A percentile compares a stretch with the other conserved stretches of the same genome.
These are phyloP conservation scores for Rhodamnia rubescens DNA, from an alignment of 345 rosid genomes.

Conservation along the genomic window DNA sequence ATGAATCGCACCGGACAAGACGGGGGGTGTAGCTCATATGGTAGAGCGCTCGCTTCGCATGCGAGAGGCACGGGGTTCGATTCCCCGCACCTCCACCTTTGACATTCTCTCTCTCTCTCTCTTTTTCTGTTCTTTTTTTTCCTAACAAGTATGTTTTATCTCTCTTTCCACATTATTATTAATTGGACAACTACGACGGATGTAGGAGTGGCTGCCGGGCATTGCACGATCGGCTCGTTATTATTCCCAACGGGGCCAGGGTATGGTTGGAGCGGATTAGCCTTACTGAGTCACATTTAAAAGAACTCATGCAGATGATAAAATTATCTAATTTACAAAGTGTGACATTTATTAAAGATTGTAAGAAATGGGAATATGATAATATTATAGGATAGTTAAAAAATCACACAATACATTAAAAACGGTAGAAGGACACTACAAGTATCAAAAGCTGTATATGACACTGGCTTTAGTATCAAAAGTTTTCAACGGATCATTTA, in stretches of 20 bases:
- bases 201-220: fast-evolving
- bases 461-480: no score
- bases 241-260: neutral
- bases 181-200: neutral
- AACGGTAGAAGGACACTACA: no score
- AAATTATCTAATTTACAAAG: neutral
- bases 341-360: neutral
- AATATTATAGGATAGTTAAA: neutral
- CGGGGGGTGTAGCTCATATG: constrained; percentile 90
- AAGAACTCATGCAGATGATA: neutral
- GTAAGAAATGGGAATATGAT: neutral
- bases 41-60: constrained; percentile 99
- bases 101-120: neutral
- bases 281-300: neutral
- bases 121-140: neutral
- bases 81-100: constrained; percentile 75
- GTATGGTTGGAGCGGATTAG: fast-evolving
- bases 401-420: no score
- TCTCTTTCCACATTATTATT: neutral
- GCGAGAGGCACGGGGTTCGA: constrained; percentile 99
- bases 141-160: neutral
- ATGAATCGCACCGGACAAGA: fast-evolving
- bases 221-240: neutral
- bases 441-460: no score
- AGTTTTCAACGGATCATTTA: no score